phyloP scores from a whole-genome alignment of 2,329 filamentous ascomycete species.

The Rutstroemia sydowiana region DNA sequence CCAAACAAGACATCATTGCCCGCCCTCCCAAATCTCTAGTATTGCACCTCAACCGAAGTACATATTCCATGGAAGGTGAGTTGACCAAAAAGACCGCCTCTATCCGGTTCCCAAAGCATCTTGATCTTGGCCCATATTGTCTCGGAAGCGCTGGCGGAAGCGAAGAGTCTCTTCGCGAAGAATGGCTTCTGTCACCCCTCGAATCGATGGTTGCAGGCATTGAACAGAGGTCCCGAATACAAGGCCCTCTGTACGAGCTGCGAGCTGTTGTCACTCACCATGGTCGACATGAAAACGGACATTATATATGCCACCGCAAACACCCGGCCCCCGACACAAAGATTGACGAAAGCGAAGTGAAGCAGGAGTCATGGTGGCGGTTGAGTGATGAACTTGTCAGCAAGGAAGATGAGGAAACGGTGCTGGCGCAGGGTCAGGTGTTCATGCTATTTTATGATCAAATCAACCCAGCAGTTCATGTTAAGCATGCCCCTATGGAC shows the following conservation, averaged over 20 bases:
- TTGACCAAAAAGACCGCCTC: conserved; percentile 77
- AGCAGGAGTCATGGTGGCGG: conserved; percentile 66
- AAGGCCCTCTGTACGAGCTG: conserved; percentile 63
- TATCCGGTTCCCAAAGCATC: conserved; percentile 64
- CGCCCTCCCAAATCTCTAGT: conserved; percentile 73
- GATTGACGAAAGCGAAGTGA: conserved; percentile 24
- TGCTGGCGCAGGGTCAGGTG: conserved; percentile 68
- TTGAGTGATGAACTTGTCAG: conserved; percentile 84
- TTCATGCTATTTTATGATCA: conserved; percentile 98
- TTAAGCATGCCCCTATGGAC: neutral
- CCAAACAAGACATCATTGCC: conserved; percentile 80
- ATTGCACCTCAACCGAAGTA: conserved; percentile 84
- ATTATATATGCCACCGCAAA: conserved; percentile 87
- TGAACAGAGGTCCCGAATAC: conserved; percentile 41
- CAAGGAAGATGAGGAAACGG: conserved; percentile 63
- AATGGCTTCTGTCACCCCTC: conserved; percentile 62
- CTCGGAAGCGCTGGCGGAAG: conserved; percentile 48
- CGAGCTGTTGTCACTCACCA: conserved; percentile 82
- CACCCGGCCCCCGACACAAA: conserved; percentile 38
- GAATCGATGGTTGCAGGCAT: conserved; percentile 66
- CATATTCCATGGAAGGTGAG: conserved; percentile 74
- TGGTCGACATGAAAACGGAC: conserved; percentile 87
- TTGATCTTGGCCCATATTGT: conserved; percentile 82
- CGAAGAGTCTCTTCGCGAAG: conserved; percentile 42
- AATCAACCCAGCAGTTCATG: conserved; percentile 39